phyloP scores from a whole-genome alignment of 345 rosid species.

The Gynandropsis gynandra region DNA sequence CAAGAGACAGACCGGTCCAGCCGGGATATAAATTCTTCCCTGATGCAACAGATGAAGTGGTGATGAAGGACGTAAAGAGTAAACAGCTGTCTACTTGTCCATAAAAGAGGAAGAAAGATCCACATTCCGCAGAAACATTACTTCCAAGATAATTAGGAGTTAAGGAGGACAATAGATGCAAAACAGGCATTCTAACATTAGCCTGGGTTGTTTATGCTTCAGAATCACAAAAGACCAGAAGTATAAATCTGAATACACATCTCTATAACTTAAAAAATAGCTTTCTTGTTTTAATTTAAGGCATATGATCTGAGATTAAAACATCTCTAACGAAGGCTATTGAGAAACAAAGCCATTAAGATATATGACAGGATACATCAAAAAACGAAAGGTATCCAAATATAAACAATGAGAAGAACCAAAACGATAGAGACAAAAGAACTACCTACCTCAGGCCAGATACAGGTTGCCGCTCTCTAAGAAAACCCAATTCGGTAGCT shows the following conservation, averaged over 20 bases:
- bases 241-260: neutral
- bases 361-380: neutral
- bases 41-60: conserved; percentile 22
- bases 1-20: conserved; percentile 49
- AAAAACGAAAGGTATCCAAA: neutral
- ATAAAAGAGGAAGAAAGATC: too few species aligned
- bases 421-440: neutral
- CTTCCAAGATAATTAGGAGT: too few species aligned
- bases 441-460: conserved; percentile 75
- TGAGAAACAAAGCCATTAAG: neutral
- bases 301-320: too few species aligned
- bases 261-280: too few species aligned
- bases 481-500: conserved; percentile 77
- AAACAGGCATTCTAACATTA: neutral
- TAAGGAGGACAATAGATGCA: too few species aligned
- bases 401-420: conserved; percentile 7
- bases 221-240: conserved; percentile 3
- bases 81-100: too few species aligned
- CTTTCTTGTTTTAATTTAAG: too few species aligned
- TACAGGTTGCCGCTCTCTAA: conserved; percentile 83
- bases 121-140: too few species aligned
- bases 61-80: too few species aligned
- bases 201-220: neutral
- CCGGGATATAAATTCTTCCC: conserved; percentile 85
- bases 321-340: neutral